Base-by-base conservation (phyloP, 495 filamentous ascomycete genomes). In the Penicillium argentinense region DNA sequence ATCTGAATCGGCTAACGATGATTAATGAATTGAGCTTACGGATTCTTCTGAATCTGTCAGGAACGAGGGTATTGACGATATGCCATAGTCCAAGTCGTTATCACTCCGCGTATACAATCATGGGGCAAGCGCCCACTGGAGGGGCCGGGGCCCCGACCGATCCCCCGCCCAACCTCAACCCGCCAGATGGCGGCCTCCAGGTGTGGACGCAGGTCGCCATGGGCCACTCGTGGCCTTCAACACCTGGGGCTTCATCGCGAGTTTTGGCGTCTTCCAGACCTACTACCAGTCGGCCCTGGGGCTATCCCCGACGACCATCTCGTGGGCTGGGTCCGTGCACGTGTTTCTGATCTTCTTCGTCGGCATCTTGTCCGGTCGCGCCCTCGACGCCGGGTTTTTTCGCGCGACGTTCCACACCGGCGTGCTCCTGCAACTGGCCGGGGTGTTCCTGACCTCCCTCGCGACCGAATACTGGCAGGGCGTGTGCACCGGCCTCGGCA, bases 331-430 rank as follows among this genome's bases (percentile, higher is more conserved):
- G 29, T 64, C 62, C 0, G 67, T 84, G 13, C 80, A 87, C 51
- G n/a, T n/a, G n/a, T n/a, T n/a, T n/a, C n/a, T 83, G 19, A 64
- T 87, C 12, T 59, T 82, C 43, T 38, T 83, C 2, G 57, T 75
- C 3, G 81, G 82, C 0, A 54, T 77, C 9, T 36, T 85, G 16
- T 62, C 72, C 0, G 84, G 83, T 0, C 81, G 80, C 0, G 51
- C 81, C 38, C 82, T 80, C 46, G 80, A 87, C 50, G 53, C 67
- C 0, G 83, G 82, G n/a, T 16, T 14, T 33, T 33, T 16, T 16
- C 67, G 67, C 7, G 16, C 48, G 0, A 59, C 84, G 1, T 53
- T 84, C 2, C 6, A 61, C 3, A 47, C 52, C 1, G 69, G 64
- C 8, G 51, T 49, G 22, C 57, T 65, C 21, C 9, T 57, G 12